Base-by-base conservation (phyloP, 2,329 filamentous ascomycete genomes). In the Epichloe festucae region DNA sequence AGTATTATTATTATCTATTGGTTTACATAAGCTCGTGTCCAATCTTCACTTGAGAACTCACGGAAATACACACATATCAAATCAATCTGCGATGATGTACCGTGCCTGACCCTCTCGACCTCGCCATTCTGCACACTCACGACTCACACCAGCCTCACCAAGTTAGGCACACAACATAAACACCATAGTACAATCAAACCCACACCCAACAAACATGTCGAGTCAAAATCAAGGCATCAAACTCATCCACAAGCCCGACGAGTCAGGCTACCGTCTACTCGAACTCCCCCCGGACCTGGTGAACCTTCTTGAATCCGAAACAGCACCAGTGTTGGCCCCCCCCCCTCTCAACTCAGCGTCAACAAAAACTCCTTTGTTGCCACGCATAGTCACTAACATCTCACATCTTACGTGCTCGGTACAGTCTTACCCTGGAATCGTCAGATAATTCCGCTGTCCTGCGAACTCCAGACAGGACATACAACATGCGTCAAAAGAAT, bases 401-500 rank as follows among this genome's bases (percentile, higher is more conserved):
- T 39, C 43, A 39, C 39, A 21, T 43, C 40, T 19, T 21, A 12
- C 10, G 12, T 43, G 10, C 12, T 14, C 10, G 17, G 44, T 21
- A 4, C 54, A 79, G 75, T 3, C 65, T 77, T 49, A 73, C 66
- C 15, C 66, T 78, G 45, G 70, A 74, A 56, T 71, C 73, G 12
- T 75, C 76, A 19, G 67, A 73, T 21, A 65, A 71, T 1, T 62
- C 65, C 2, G 78, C 79, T 27, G 62, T 81, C 42, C 71, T 84
- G 50, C 74, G 68, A 57, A 72, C 73, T 1, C 72, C 71, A 3
- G 64, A 68, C 50, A 75, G 73, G 57, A 75, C 73, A 15, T 84
- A 81, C 65, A 72, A 72, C 5, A 70, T 84, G 46, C 77, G 77
- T 34, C 81, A 84, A 60, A 84, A 84, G 62, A 84, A 83, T 62